Evolutionary conservation across 2,329 filamentous ascomycete species (phyloP).

Genomic region (Byssochlamys sp.): DNA sequence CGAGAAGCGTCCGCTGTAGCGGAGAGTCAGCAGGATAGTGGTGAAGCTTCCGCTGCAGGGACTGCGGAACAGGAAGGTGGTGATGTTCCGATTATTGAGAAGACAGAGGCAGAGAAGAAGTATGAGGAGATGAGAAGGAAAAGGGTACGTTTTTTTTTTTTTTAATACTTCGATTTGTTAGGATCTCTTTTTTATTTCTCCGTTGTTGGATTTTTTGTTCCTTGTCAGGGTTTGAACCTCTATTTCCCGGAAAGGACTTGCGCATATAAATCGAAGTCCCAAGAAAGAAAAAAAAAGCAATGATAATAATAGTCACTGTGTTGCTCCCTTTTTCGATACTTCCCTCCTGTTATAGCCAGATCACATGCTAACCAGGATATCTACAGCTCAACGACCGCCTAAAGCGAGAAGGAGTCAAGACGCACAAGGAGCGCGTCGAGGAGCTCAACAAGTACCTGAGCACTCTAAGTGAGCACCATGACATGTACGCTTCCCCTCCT

Average conservation of each 20-base stretch:
- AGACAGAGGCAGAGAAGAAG: conserved; percentile 74
- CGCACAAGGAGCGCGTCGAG: conserved; percentile 92
- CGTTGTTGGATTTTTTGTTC: background rate
- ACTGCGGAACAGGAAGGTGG: conserved; percentile 8
- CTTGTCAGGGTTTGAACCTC: too few species aligned
- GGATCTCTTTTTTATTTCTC: conserved; percentile 2
- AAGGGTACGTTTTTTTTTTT: conserved; percentile 49
- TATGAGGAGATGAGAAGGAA: conserved; percentile 74
- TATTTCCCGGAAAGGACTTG: background rate
- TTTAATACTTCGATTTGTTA: conserved; percentile 4
- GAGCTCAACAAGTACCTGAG: conserved; percentile 90
- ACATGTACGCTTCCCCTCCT: conserved; percentile 54
- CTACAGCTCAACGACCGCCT: conserved; percentile 70
- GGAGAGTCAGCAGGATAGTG: background rate
- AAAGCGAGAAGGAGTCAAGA: conserved; percentile 79
- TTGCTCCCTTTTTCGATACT: too few species aligned
- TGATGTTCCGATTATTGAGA: conserved; percentile 32
- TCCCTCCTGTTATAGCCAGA: too few species aligned
- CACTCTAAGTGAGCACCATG: conserved; percentile 88
- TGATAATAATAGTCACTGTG: background rate
- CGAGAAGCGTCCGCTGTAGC: background rate
- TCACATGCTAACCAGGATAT: conserved; percentile 1
- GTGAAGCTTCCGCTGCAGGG: background rate
- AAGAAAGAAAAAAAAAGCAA: too few species aligned
- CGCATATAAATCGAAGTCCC: background rate